Evolutionary conservation across 2,329 filamentous ascomycete species (phyloP).

Genomic region (Fusarium hostae): DNA sequence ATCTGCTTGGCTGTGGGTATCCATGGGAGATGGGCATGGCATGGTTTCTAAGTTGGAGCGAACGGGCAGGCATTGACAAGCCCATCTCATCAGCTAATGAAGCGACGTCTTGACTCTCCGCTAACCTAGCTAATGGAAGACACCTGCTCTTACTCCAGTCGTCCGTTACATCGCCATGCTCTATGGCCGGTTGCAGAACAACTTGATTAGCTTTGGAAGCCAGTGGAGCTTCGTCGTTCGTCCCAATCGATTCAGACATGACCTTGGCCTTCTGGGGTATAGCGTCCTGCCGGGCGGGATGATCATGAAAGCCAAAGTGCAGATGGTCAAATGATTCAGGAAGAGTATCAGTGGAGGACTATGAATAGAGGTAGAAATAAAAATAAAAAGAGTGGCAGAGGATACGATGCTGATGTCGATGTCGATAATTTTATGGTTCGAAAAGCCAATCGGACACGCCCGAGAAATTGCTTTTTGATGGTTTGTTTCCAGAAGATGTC

Average conservation of each 20-base stretch:
- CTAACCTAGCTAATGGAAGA: slow-evolving; percentile 14
- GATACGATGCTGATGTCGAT: background rate
- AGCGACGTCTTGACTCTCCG: slow-evolving; percentile 21
- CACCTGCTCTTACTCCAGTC: slow-evolving; percentile 1
- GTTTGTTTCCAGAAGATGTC: background rate
- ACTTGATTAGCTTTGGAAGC: slow-evolving; percentile 34
- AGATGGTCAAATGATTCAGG: slow-evolving; percentile 10
- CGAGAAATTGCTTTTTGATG: slow-evolving; percentile 9
- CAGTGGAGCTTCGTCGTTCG: slow-evolving; percentile 31
- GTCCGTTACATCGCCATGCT: background rate
- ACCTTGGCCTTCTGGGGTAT: slow-evolving; percentile 37
- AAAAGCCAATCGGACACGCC: background rate
- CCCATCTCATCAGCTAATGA: slow-evolving; percentile 30
- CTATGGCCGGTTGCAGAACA: slow-evolving; percentile 39
- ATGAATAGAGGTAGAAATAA: background rate
- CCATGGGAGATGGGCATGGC: slow-evolving; percentile 31
- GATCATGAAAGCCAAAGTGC: slow-evolving; percentile 17
- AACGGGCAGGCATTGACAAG: slow-evolving; percentile 36
- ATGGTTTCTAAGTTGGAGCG: slow-evolving; percentile 1
- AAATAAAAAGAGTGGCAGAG: background rate
- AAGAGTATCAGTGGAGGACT: background rate
- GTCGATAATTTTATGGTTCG: background rate
- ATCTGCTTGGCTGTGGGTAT: slow-evolving; percentile 39
- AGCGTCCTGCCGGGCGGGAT: slow-evolving; percentile 32
- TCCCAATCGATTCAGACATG: slow-evolving; percentile 29